Conservation (phyloP, 1,139 yeast genomes). For the Saccharomyces hybrid region DNA sequence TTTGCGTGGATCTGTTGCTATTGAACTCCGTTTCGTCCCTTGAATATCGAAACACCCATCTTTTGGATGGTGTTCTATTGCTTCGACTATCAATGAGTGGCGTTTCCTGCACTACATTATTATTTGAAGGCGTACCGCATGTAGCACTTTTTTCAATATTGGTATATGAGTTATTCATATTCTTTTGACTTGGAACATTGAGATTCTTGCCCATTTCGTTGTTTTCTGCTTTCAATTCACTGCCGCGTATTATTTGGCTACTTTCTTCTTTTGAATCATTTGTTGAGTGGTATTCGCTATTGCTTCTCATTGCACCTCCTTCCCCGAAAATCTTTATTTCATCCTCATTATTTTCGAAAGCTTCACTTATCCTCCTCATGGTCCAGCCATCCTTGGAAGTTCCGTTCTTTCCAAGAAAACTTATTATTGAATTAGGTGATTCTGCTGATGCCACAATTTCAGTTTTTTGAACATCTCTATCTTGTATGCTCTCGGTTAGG, state of each 20-base stretch:
- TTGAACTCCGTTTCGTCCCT: conserved; percentile 5
- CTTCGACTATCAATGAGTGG: conserved; percentile 16
- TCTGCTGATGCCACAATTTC: neutral
- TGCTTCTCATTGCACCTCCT: neutral
- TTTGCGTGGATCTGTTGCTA: conserved; percentile 15
- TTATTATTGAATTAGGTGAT: neutral
- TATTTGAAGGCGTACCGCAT: neutral
- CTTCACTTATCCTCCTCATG: neutral
- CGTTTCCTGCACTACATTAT: neutral
- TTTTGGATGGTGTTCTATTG: conserved; percentile 10
- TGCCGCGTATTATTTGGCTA: neutral
- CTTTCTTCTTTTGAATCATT: neutral
- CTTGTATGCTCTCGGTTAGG: neutral
- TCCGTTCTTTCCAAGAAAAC: neutral
- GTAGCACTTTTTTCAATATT: neutral
- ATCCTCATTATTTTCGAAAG: neutral
- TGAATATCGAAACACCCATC: conserved; percentile 12
- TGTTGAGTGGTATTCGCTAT: neutral
- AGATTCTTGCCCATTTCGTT: neutral
- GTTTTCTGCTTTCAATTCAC: neutral
- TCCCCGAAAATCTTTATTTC: neutral
- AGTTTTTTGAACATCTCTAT: neutral
- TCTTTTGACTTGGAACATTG: neutral
- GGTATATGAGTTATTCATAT: neutral
- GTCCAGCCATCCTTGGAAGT: neutral